phyloP scores from a whole-genome alignment of 148 eudicot species.

The Fagopyrum tataricum region DNA sequence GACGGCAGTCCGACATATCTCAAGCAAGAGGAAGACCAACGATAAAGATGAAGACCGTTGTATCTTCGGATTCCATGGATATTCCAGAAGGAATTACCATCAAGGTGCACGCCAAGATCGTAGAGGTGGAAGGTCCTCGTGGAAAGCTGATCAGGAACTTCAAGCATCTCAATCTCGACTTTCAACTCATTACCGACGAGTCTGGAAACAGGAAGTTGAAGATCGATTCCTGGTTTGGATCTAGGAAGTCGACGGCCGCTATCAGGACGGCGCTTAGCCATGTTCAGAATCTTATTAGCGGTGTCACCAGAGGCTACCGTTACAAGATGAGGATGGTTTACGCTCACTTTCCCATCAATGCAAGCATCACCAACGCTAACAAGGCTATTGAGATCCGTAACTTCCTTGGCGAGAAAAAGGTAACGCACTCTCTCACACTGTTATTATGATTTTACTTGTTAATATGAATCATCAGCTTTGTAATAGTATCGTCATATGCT shows the following conservation, averaged over 20 bases:
- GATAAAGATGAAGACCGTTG: slow-evolving; percentile 34
- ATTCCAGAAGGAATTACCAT: slow-evolving; percentile 44
- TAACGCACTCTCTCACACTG: not conserved
- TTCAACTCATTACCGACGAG: slow-evolving; percentile 39
- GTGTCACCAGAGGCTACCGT: slow-evolving; percentile 47
- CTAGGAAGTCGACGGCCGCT: slow-evolving; percentile 37
- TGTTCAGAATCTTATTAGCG: slow-evolving; percentile 35
- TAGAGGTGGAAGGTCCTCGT: slow-evolving; percentile 45
- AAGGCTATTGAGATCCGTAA: slow-evolving; percentile 35
- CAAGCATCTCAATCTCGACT: slow-evolving; percentile 51
- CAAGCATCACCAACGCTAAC: slow-evolving; percentile 21
- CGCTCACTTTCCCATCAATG: slow-evolving; percentile 51
- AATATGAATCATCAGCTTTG: too few species aligned
- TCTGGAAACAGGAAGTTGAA: slow-evolving; percentile 39
- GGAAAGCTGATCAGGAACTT: slow-evolving; percentile 43
- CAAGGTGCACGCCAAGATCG: slow-evolving; percentile 36
- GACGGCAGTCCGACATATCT: too few species aligned
- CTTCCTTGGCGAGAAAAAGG: slow-evolving; percentile 42
- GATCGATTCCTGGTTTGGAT: slow-evolving; percentile 42
- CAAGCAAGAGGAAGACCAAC: not conserved
- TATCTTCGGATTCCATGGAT: slow-evolving; percentile 46
- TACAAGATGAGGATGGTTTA: slow-evolving; percentile 59
- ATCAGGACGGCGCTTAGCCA: slow-evolving; percentile 43
- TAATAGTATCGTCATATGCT: too few species aligned
- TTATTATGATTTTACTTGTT: too few species aligned